phyloP scores from a whole-genome alignment of 1,139 yeast species.

The Magnusiomyces sp. region DNA sequence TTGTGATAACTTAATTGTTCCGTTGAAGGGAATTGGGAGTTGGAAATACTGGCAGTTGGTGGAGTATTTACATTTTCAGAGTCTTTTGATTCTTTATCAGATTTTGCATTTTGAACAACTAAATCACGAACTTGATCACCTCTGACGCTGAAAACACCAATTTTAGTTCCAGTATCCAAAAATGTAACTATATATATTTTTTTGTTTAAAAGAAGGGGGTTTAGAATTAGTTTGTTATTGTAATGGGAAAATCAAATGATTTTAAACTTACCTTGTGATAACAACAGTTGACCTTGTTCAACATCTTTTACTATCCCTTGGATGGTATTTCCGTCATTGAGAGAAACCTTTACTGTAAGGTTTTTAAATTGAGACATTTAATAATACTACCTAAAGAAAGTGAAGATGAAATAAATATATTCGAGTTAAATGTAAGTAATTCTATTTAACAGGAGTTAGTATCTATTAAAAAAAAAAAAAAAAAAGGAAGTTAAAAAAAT shows the following conservation, averaged over 20 bases:
- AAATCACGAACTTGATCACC: conserved; percentile 3
- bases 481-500: no score
- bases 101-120: not conserved
- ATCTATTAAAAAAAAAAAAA: no score
- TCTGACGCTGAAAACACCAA: conserved; percentile 14
- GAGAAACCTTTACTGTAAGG: conserved; percentile 23
- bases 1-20: conserved; percentile 1
- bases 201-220: not conserved
- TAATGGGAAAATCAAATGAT: not conserved
- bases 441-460: no score
- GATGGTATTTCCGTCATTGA: conserved; percentile 23
- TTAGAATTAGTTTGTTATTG: not conserved
- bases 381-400: no score
- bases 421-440: no score
- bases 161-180: conserved; percentile 18
- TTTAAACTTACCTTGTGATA: conserved; percentile 18
- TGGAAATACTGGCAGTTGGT: conserved; percentile 6
- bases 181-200: conserved; percentile 18
- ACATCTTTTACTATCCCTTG: conserved; percentile 29
- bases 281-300: conserved; percentile 24
- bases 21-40: conserved; percentile 5
- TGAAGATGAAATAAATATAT: no score
- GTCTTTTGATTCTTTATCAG: not conserved
- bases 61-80: conserved; percentile 7
- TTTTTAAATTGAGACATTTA: conserved; percentile 22